Percentiles rank a stretch among this genome's conserved stretches.
Evolutionary conservation across 129 eudicot species (phyloP).

Genomic region (Centaurea solstitialis): DNA sequence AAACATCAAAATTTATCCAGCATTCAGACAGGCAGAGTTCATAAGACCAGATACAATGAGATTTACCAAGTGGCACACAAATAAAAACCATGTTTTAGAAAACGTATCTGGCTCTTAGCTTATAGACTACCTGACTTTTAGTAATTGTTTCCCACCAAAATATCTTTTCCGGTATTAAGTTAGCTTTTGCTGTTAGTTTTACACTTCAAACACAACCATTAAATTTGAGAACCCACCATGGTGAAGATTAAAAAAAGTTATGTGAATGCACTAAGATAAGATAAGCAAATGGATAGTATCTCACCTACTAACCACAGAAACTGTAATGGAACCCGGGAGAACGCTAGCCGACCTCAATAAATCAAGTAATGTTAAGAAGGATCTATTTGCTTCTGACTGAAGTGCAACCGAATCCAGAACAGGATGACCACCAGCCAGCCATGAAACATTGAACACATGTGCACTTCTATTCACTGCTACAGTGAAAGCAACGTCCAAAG

Average conservation of each 20-base stretch:
- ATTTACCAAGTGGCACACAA: neutral
- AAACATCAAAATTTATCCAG: neutral
- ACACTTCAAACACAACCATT: neutral
- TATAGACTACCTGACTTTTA: neutral
- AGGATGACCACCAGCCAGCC: constrained; percentile 79
- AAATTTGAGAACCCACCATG: neutral
- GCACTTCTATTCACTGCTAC: constrained; percentile 40
- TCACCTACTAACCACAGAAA: constrained; percentile 88
- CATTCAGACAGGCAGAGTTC: neutral
- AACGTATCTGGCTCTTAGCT: neutral
- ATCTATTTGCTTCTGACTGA: constrained; percentile 67
- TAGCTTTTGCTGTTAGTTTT: neutral
- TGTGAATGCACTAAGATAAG: neutral
- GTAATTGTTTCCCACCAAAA: neutral
- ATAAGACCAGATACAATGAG: neutral
- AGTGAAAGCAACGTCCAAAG: constrained; percentile 19
- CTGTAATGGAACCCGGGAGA: constrained; percentile 68
- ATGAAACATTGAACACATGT: constrained; percentile 56
- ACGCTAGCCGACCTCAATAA: constrained; percentile 55
- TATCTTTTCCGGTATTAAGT: neutral
- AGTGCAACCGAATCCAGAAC: constrained; percentile 62
- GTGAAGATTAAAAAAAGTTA: neutral
- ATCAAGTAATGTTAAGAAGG: constrained; percentile 50
- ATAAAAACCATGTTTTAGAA: neutral
- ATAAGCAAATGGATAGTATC: constrained; percentile 19